Base-by-base conservation (phyloP, 2,329 filamentous ascomycete genomes). In the Cercospora zeina region DNA sequence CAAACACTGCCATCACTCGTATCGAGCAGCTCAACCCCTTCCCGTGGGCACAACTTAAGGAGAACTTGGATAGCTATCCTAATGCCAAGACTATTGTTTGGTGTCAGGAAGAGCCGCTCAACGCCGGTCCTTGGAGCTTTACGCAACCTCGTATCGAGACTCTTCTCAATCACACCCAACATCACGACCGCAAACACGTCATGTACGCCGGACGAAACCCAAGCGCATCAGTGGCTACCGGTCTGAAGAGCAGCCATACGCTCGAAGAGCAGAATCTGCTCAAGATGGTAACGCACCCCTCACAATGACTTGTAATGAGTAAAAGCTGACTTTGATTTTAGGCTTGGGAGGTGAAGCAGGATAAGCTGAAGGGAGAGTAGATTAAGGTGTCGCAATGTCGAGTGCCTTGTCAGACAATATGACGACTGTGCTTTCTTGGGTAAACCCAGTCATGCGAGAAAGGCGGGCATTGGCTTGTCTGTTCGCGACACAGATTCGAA, bases 1-100 rank as follows among this genome's bases (percentile, higher is more conserved):
- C 92, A 78, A 89, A 97, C 75, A 90, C 93, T 19, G 95, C 93
- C 73, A 89, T 99, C 76, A 97, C 93, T 21, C 92, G 95, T 75
- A 87, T 99, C 69, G 95, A 99, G 82, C 95, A 99, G 81, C 86
- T 99, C 64, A 93, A 99, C 82, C 95, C 95, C 73, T 99, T 99
- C 90, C 95, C 95, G 56, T 99, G 95, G 93, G 88, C 93, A 72
- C 92, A 95, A 79, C 86, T 99, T 59, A 91, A 90, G 82, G 93
- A 97, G 78, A 97, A 97, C 82, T 85, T 99, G 59, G 93, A 99
- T 82, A 87, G 82, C 78, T 99, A 99, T 83, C 91, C 93, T 76
- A 99, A 99, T 78, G 93, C 93, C 71, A 91, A 97, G 85, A 93
- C 92, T 67, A 92, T 99, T 69, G 92, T 99, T 67, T 99, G 93